Conservation (phyloP, 1,284 basidiomycete genomes). For the Trichosporon coremiiforme region DNA sequence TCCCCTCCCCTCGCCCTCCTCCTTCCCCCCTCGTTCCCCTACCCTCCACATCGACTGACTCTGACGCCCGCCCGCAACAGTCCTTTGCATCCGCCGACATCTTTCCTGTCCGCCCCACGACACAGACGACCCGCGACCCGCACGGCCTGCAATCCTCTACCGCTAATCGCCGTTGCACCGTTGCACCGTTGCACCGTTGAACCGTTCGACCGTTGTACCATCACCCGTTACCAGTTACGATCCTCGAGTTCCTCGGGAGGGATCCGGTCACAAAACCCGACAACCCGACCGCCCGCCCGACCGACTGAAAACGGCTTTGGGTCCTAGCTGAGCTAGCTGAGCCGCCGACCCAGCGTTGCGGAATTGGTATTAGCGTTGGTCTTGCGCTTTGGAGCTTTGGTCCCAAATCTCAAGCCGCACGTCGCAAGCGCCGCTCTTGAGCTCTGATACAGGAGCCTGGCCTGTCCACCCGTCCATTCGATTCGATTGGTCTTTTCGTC, state of each 20-base stretch:
- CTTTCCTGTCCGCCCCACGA: neutral
- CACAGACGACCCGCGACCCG: slow-evolving; percentile 6
- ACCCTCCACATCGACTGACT: neutral
- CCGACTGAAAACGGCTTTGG: neutral
- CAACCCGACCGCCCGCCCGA: neutral
- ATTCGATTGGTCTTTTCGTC: slow-evolving; percentile 1
- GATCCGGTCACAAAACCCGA: neutral
- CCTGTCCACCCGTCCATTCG: neutral
- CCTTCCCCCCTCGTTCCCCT: no score
- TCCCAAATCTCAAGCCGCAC: neutral
- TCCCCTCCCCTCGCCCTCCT: neutral
- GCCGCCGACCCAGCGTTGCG: neutral
- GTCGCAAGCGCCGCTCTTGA: slow-evolving; percentile 8
- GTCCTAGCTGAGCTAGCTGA: neutral
- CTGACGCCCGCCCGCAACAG: neutral
- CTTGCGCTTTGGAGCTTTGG: neutral
- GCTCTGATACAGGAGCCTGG: neutral
- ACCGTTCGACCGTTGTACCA: neutral
- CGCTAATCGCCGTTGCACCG: neutral
- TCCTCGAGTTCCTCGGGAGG: neutral
- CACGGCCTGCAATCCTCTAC: neutral
- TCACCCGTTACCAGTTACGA: slow-evolving; percentile 11
- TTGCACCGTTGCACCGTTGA: neutral
- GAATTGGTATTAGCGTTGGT: neutral
- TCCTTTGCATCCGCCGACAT: slow-evolving; percentile 6